Evolutionary conservation across 2,329 filamentous ascomycete species (phyloP).

Genomic region (Phialophora macrospora): DNA sequence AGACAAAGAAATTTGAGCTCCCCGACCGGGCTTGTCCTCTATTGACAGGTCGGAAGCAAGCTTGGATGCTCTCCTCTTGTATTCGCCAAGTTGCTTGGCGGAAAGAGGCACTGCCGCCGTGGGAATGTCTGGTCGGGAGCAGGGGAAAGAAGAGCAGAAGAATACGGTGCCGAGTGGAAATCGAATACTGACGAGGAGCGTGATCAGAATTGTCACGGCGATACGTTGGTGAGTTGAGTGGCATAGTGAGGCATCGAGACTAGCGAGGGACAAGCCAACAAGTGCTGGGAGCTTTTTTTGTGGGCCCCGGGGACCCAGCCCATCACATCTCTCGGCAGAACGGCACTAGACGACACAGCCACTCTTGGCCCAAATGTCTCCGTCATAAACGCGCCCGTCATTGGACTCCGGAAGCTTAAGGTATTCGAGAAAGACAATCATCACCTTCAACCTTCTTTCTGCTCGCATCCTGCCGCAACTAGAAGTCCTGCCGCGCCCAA

Average conservation of each 20-base stretch:
- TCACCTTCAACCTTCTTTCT: not conserved
- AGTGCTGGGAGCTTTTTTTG: constrained; percentile 9
- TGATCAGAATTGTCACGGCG: constrained; percentile 8
- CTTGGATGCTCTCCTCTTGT: constrained; percentile 6
- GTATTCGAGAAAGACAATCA: constrained; percentile 10
- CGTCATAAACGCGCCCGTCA: not conserved
- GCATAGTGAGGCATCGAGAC: not conserved
- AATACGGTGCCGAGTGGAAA: not conserved
- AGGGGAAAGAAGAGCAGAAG: constrained; percentile 7
- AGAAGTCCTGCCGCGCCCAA: not conserved
- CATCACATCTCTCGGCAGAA: constrained; percentile 18
- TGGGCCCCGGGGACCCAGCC: constrained; percentile 14
- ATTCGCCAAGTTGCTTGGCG: constrained; percentile 8
- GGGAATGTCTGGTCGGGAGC: constrained; percentile 6
- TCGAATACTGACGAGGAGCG: constrained; percentile 6
- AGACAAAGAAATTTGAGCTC: constrained; percentile 3
- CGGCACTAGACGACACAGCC: constrained; percentile 26
- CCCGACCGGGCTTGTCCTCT: not conserved
- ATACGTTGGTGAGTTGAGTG: constrained; percentile 15
- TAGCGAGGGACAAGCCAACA: not conserved
- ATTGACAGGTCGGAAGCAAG: constrained; percentile 6
- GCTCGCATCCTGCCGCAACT: not conserved
- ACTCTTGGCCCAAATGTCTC: constrained; percentile 28
- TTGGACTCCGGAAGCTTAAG: not conserved
- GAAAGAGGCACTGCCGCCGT: constrained; percentile 10